These are phyloP conservation scores for Pholiota microspora DNA, from an alignment of 768 basidiomycete genomes.

Conservation along the genomic window DNA sequence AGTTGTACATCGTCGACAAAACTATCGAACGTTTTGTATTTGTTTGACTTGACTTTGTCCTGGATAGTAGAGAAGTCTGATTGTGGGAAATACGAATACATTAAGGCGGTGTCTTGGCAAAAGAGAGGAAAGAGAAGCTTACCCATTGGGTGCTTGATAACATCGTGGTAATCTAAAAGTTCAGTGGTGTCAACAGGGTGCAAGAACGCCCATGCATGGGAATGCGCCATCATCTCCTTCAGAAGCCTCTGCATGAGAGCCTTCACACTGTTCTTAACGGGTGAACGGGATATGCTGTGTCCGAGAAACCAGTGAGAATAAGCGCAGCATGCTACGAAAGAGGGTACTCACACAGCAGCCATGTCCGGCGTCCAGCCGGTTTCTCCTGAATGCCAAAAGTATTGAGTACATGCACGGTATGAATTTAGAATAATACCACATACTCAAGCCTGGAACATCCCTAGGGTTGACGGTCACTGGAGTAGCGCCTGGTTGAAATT, in stretches of 20 bases:
- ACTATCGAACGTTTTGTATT: slow-evolving; percentile 70
- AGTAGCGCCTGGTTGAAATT: slow-evolving; percentile 62
- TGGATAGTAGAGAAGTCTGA: slow-evolving; percentile 87
- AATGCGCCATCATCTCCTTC: slow-evolving; percentile 17
- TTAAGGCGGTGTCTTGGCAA: neutral
- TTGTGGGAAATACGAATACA: slow-evolving; percentile 4
- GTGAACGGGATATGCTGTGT: slow-evolving; percentile 31
- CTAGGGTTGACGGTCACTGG: slow-evolving; percentile 62
- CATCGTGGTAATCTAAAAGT: slow-evolving; percentile 87
- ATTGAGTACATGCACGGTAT: neutral
- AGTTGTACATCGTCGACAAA: slow-evolving; percentile 82
- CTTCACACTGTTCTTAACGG: slow-evolving; percentile 47
- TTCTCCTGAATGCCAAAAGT: slow-evolving; percentile 53
- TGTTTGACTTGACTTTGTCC: slow-evolving; percentile 84
- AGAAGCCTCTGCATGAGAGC: slow-evolving; percentile 74
- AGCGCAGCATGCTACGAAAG: neutral
- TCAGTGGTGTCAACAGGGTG: slow-evolving; percentile 76
- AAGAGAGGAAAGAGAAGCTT: slow-evolving; percentile 22
- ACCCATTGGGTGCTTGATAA: slow-evolving; percentile 94
- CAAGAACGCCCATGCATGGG: slow-evolving; percentile 82
- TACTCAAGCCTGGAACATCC: slow-evolving; percentile 87
- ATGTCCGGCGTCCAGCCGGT: slow-evolving; percentile 91
- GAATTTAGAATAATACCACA: slow-evolving; percentile 22
- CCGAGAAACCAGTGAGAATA: slow-evolving; percentile 4
- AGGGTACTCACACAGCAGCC: slow-evolving; percentile 58